A percentile compares a stretch with the other conserved stretches of the same genome.
phyloP scores from a whole-genome alignment of 352 stramenopile genomes.

The Globisporangium splendens region DNA sequence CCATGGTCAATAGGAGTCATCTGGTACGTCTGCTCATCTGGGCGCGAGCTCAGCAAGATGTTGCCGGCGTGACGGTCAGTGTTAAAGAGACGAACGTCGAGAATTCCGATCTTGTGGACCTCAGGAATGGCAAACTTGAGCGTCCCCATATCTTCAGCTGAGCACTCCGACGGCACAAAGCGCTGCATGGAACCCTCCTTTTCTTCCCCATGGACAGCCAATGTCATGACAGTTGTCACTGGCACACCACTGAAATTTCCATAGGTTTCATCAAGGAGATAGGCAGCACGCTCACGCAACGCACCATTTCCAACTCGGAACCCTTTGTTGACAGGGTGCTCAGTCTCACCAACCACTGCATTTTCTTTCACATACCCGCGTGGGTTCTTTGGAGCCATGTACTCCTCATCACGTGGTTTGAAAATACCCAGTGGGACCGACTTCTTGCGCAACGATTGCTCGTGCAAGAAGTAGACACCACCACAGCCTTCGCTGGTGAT shows the following conservation, averaged over 20 bases:
- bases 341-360: constrained; percentile 70
- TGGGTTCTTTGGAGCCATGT: constrained; percentile 98
- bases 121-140: constrained; percentile 82
- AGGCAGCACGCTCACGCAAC: constrained; percentile 78
- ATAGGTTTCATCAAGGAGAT: constrained; percentile 76
- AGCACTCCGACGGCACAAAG: constrained; percentile 80
- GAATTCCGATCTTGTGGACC: constrained; percentile 88
- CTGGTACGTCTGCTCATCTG: constrained; percentile 60
- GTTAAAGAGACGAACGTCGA: constrained; percentile 88
- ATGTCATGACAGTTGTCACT: constrained; percentile 71
- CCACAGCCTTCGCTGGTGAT: constrained; percentile 81
- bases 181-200: constrained; percentile 87
- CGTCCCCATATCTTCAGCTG: constrained; percentile 84
- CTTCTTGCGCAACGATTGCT: constrained; percentile 17
- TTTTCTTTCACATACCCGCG: constrained; percentile 90
- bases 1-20: constrained; percentile 90
- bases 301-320: constrained; percentile 86
- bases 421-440: constrained; percentile 83
- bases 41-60: constrained; percentile 60
- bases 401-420: constrained; percentile 98
- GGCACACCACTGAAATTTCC: constrained; percentile 82
- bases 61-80: constrained; percentile 87
- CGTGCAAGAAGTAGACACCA: constrained; percentile 60
- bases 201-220: constrained; percentile 50
- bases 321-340: constrained; percentile 82